A percentile compares a stretch with the other conserved stretches of the same genome.
Conservation (phyloP, 2,329 filamentous ascomycete species). For the Stemphylium lycopersici region DNA sequence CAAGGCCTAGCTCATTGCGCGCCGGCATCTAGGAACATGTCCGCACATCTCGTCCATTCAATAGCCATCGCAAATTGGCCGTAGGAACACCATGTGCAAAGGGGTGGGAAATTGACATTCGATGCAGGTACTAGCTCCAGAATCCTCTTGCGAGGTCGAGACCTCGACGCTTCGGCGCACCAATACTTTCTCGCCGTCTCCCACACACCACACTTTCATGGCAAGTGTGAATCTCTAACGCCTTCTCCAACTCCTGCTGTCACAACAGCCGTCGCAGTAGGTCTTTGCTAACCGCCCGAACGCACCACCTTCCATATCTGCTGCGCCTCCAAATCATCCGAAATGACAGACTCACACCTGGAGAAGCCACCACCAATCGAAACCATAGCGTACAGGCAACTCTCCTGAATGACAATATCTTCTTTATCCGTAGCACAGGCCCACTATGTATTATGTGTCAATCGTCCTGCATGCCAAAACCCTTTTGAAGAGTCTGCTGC, state of each 20-base stretch:
- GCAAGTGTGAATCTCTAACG: background rate
- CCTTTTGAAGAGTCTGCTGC: conserved; percentile 29
- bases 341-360: background rate
- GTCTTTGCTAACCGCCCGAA: conserved; percentile 3
- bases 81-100: conserved; percentile 9
- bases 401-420: background rate
- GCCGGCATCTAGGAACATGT: background rate
- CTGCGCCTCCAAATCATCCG: conserved; percentile 4
- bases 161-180: too few relatives aligned
- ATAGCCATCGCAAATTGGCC: background rate
- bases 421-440: conserved; percentile 16
- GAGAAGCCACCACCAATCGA: background rate
- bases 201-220: background rate
- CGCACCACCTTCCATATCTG: background rate
- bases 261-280: background rate
- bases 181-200: too few relatives aligned
- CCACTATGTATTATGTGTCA: conserved; percentile 10
- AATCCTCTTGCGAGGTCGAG: too few relatives aligned
- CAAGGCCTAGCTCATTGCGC: background rate
- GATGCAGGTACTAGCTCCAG: too few relatives aligned
- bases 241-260: background rate
- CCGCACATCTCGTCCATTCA: conserved; percentile 12
- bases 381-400: conserved; percentile 1
- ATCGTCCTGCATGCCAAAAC: conserved; percentile 38
- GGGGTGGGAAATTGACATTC: background rate